Evolutionary conservation across 2,329 filamentous ascomycete genomes (phyloP).

Genomic region (Claviceps sorghi): DNA sequence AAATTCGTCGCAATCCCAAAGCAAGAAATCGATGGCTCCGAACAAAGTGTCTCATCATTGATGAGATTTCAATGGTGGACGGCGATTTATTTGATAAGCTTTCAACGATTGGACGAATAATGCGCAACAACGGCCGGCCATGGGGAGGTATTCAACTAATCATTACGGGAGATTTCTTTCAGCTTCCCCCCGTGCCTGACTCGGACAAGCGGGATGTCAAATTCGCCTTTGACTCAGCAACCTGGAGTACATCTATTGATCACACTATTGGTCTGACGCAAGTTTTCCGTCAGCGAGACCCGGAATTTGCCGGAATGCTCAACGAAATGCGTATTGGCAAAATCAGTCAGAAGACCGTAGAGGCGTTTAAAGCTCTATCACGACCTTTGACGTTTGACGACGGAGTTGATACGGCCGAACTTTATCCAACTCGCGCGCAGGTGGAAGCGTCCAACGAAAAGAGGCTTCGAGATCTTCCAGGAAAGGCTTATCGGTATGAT

Average conservation of each 20-base stretch:
- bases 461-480: conserved; percentile 58
- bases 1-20: conserved; percentile 78
- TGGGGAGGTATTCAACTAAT: conserved; percentile 95
- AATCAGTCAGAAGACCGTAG: conserved; percentile 61
- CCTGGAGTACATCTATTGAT: conserved; percentile 84
- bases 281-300: conserved; percentile 90
- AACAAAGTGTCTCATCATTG: conserved; percentile 76
- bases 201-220: conserved; percentile 53
- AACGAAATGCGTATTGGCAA: conserved; percentile 93
- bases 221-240: conserved; percentile 84
- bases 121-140: conserved; percentile 80
- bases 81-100: conserved; percentile 95
- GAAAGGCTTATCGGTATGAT: conserved; percentile 53
- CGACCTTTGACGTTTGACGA: conserved; percentile 61
- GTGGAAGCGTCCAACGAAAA: conserved; percentile 74
- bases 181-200: conserved; percentile 86
- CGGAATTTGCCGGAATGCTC: conserved; percentile 79
- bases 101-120: conserved; percentile 66
- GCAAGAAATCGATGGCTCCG: conserved; percentile 78
- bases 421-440: conserved; percentile 83
- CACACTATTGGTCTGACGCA: conserved; percentile 92
- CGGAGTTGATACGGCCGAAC: conserved; percentile 57
- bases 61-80: conserved; percentile 98
- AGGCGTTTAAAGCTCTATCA: conserved; percentile 58
- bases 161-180: conserved; percentile 96